These are phyloP conservation scores for Tulasnella sp. DNA, from an alignment of 768 basidiomycete genomes.

Conservation along the genomic window DNA sequence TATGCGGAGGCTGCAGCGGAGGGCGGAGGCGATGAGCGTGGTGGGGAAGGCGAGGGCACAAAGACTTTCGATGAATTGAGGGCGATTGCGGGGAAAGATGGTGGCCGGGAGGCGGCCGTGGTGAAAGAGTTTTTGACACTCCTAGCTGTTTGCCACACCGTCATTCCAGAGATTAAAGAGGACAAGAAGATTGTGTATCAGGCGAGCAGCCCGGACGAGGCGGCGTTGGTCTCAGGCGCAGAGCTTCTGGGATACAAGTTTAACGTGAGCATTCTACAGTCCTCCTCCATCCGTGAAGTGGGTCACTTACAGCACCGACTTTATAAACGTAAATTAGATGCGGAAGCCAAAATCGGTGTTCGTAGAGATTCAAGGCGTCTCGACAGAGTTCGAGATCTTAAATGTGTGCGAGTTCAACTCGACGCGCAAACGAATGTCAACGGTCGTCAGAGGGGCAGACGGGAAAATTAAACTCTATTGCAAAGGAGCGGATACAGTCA, in stretches of 20 bases:
- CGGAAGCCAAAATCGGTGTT: slow-evolving; percentile 95
- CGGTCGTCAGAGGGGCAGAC: slow-evolving; percentile 73
- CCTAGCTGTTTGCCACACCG: slow-evolving; percentile 93
- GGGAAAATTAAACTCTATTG: slow-evolving; percentile 91
- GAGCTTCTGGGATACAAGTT: slow-evolving; percentile 88
- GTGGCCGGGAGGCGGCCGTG: slow-evolving; percentile 24
- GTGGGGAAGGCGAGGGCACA: slow-evolving; percentile 26
- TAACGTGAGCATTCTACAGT: slow-evolving; percentile 50
- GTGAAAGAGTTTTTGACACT: slow-evolving; percentile 66
- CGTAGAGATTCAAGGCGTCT: slow-evolving; percentile 61
- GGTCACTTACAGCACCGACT: background rate
- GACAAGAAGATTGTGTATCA: slow-evolving; percentile 76
- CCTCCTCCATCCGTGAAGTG: background rate
- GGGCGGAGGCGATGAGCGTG: slow-evolving; percentile 57
- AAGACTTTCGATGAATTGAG: slow-evolving; percentile 49
- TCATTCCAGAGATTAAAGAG: slow-evolving; percentile 84
- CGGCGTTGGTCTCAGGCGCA: slow-evolving; percentile 88
- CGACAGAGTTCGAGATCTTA: slow-evolving; percentile 76
- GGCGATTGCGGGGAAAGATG: slow-evolving; percentile 20
- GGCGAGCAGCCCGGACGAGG: slow-evolving; percentile 96
- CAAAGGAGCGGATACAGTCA: slow-evolving; percentile 97
- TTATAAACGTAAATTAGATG: slow-evolving; percentile 48
- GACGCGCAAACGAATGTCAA: slow-evolving; percentile 96
- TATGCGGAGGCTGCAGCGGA: slow-evolving; percentile 82
- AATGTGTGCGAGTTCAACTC: slow-evolving; percentile 99